Percentiles rank a stretch among this genome's conserved stretches.
These are phyloP conservation scores for Trypanosoma cruzi DNA, from an alignment of 208 protist species.

Conservation along the genomic window DNA sequence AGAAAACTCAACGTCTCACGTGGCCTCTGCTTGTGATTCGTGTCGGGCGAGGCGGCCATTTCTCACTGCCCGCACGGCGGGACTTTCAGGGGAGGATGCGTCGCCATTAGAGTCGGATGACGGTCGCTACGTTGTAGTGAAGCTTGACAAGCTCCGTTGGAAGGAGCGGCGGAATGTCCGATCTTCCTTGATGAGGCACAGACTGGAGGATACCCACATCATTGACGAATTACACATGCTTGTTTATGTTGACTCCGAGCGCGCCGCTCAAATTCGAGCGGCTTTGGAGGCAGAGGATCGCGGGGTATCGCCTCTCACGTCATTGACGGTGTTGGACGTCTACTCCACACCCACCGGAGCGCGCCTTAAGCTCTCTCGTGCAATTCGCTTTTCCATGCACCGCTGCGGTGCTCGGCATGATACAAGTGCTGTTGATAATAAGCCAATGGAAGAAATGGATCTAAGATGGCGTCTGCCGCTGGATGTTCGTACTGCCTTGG, in stretches of 20 bases:
- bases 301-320: not conserved
- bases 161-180: slow-evolving; percentile 13
- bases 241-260: slow-evolving; percentile 42
- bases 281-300: slow-evolving; percentile 9
- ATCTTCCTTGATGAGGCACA: not conserved
- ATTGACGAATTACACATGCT: slow-evolving; percentile 58
- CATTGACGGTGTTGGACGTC: slow-evolving; percentile 34
- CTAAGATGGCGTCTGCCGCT: slow-evolving; percentile 1
- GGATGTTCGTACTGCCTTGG: slow-evolving; percentile 24
- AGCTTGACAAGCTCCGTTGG: slow-evolving; percentile 19
- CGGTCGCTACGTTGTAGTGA: slow-evolving; percentile 26
- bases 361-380: slow-evolving; percentile 39
- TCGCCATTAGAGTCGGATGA: not conserved
- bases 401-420: not conserved
- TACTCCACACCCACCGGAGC: slow-evolving; percentile 28
- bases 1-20: not conserved
- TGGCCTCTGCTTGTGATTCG: not conserved
- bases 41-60: not conserved
- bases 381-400: slow-evolving; percentile 21
- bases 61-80: not conserved
- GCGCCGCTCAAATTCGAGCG: not conserved
- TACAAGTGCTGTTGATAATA: not conserved
- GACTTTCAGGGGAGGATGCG: not conserved
- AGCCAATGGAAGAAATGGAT: not conserved
- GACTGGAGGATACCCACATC: slow-evolving; percentile 39